phyloP scores from a whole-genome alignment of 768 basidiomycete species.

The Glaciozyma antarctica region DNA sequence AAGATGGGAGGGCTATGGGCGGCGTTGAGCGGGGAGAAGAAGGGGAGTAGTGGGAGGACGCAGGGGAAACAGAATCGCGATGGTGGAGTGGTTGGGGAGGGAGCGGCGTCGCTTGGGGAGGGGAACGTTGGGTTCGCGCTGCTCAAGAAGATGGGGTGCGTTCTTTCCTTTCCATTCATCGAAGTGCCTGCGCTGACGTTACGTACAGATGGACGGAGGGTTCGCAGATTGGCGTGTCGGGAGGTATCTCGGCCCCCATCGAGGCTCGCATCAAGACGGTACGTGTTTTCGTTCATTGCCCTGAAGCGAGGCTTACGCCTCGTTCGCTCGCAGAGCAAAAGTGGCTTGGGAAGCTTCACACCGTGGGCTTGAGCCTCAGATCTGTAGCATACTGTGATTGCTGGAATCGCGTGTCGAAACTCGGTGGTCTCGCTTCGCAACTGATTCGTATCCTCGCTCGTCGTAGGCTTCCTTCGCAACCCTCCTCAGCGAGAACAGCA shows the following conservation, averaged over 20 bases:
- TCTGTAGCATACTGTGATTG: too few species aligned
- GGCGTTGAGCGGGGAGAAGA: constrained; percentile 29
- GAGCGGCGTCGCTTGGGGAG: constrained; percentile 64
- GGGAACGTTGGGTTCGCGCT: constrained; percentile 79
- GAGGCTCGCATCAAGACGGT: constrained; percentile 24
- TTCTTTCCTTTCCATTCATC: neutral
- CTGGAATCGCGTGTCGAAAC: too few species aligned
- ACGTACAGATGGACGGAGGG: constrained; percentile 26
- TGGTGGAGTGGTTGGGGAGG: constrained; percentile 25
- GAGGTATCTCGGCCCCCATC: constrained; percentile 24
- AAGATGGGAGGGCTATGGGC: constrained; percentile 35
- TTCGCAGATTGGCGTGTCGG: constrained; percentile 19
- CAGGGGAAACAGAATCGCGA: constrained; percentile 22
- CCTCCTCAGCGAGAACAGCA: too few species aligned
- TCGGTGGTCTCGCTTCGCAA: too few species aligned
- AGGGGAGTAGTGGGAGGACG: constrained; percentile 18
- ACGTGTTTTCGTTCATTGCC: neutral
- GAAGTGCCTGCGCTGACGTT: neutral
- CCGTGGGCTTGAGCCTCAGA: too few species aligned
- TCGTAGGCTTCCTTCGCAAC: too few species aligned
- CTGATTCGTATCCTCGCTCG: too few species aligned
- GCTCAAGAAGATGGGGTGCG: constrained; percentile 70
- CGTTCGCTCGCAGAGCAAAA: neutral
- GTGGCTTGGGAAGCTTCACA: neutral
- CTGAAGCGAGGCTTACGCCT: neutral